These are phyloP conservation scores for Paramecium pentaurelia DNA, from an alignment of 73 alveolate species.

Conservation along the genomic window DNA sequence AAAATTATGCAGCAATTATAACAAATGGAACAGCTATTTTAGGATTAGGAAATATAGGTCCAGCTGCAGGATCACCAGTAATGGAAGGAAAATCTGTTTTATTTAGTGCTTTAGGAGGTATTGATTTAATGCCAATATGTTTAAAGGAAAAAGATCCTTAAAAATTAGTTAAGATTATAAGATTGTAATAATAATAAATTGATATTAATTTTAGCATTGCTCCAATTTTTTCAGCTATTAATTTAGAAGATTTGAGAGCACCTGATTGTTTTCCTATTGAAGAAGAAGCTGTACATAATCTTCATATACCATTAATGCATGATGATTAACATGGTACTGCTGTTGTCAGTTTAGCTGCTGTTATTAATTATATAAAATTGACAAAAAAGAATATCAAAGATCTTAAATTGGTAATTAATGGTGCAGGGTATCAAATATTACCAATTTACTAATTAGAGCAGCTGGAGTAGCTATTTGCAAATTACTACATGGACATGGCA, in stretches of 20 bases:
- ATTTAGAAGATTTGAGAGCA: slow-evolving; percentile 84
- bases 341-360: slow-evolving; percentile 77
- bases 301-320: slow-evolving; percentile 82
- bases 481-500: slow-evolving; percentile 77
- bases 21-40: slow-evolving; percentile 85
- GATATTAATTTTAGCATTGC: slow-evolving; percentile 40
- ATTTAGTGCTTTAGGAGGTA: slow-evolving; percentile 79
- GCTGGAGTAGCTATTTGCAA: slow-evolving; percentile 87
- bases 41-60: slow-evolving; percentile 87
- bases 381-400: slow-evolving; percentile 67
- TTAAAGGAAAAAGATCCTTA: slow-evolving; percentile 66
- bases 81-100: slow-evolving; percentile 87
- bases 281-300: slow-evolving; percentile 63
- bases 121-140: slow-evolving; percentile 70
- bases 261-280: slow-evolving; percentile 86
- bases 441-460: slow-evolving; percentile 58
- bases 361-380: slow-evolving; percentile 72
- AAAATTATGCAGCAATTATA: slow-evolving; percentile 70
- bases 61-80: slow-evolving; percentile 88
- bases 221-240: slow-evolving; percentile 80
- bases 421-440: slow-evolving; percentile 70
- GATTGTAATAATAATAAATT: background rate
- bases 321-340: slow-evolving; percentile 94
- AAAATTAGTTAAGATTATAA: background rate
- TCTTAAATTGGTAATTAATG: slow-evolving; percentile 77